Evolutionary conservation across 2,329 filamentous ascomycete genomes (phyloP).

Genomic region (Colletotrichum lindemuthianum): DNA sequence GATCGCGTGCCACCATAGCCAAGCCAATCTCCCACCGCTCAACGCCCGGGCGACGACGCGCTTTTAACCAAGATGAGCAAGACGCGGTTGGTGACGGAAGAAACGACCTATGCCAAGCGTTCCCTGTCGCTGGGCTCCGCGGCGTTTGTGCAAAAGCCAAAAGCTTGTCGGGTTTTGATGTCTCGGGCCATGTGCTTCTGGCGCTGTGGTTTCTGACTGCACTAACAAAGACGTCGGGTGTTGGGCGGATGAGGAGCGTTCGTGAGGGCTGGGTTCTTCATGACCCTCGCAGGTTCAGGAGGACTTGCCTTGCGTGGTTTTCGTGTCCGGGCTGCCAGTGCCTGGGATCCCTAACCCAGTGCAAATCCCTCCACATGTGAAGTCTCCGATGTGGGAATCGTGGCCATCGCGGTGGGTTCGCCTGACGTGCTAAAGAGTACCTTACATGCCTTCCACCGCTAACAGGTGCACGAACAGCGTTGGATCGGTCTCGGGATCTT

Average conservation of each 20-base stretch:
- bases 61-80: background rate
- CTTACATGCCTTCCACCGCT: no score
- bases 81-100: background rate
- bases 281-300: no score
- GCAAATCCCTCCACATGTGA: background rate
- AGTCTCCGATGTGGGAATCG: background rate
- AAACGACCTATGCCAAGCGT: background rate
- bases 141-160: background rate
- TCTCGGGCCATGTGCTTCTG: background rate
- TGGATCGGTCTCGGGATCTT: no score
- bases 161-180: background rate
- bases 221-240: no score
- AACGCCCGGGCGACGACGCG: slow-evolving; percentile 1
- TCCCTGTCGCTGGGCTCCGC: background rate
- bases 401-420: background rate
- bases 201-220: background rate
- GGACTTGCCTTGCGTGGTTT: background rate
- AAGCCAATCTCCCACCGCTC: slow-evolving; percentile 17
- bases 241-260: no score
- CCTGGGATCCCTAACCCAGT: background rate
- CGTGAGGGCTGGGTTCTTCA: no score
- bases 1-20: slow-evolving; percentile 1
- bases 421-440: no score
- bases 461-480: no score
- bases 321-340: background rate